Base-by-base conservation (phyloP, 2,329 filamentous ascomycete genomes). In the Colletotrichum godetiae region DNA sequence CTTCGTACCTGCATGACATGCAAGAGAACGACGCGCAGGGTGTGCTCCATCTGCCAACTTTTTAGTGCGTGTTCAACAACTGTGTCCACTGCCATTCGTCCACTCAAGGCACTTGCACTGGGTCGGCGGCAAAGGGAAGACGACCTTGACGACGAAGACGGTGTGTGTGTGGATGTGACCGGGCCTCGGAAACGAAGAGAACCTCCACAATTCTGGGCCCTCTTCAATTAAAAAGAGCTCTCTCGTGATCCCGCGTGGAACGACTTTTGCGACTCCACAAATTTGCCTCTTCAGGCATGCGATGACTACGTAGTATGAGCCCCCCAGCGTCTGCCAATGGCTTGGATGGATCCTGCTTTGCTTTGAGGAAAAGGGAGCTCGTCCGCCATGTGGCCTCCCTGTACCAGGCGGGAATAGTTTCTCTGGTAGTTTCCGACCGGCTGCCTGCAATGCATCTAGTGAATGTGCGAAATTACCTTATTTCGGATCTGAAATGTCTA, bases 221-320 rank as follows among this genome's bases (percentile, higher is more conserved):
- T 60, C 64, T 59, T 65, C 70, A 70, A 70, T 57, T 57, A 61
- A 70, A 57, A 55, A 49, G 65, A 63, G 29, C 27, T 35, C 24
- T 73, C 67, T 73, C 67, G 70, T 73, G 67, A 73, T 73, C 60
- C 70, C 67, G 67, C 60, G 67, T 70, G 70, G 56, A 70, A 66
- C 67, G 67, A 66, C 42, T 49, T 57, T 66, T 73, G 60, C 31
- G 37, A 73, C 70, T 61, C 67, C 70, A 73, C 67, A 70, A 61
- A 52, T 70, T 65, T 73, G 67, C 60, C 60, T 73, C 70, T 73
- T 61, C 60, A 70, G 49, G 70, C 67, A 70, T 70, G 27, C 27
- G 33, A 60, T 65, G 46, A 49, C 60, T 55, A n/a, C n/a, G n/a
- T n/a, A n/a, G n/a, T n/a, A 61, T 56, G 56, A 73, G 33, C 4